Evolutionary conservation across 2,329 filamentous ascomycete genomes (phyloP), one percentile per base, ranked within the genome.

Genomic region (Aspergillus sp.): DNA sequence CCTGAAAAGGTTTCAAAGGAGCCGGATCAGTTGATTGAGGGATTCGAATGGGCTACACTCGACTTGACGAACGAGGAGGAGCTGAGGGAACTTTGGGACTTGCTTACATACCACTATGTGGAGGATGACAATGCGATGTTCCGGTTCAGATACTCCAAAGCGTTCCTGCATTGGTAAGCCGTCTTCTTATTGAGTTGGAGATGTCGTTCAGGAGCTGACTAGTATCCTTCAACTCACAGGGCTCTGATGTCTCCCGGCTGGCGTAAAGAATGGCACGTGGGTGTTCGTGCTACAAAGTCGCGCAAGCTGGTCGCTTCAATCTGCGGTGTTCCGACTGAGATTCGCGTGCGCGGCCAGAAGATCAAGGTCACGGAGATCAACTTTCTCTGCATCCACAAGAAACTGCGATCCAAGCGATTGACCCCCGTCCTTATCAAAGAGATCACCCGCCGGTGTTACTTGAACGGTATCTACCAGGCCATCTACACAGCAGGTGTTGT

Each of bases 361-460:
- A 80, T 99, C 63, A 86, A 88, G 65, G 89, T 91, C 68, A 93
- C 91, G 53, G 95, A 99, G 77, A 95, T 99, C 80, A 99, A 99
- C 82, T 99, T 98, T 80, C 89, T 99, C 68, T 96, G 93, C 73
- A 90, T 99, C 59, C 95, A 99, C 84, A 98, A 98, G 84, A 98
- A 98, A 80, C 87, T 99, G 34, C 91, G 95, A 54, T 88, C 91
- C 61, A 97, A 98, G 82, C 89, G 95, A 57, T 87, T 99, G 48
- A 89, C 95, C 0, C 95, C 95, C 0, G 91, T 98, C 2, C 87
- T 99, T 57, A 99, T 99, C 83, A 97, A 97, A 79, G 95, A 99
- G 77, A 92, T 99, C 70, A 99, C 95, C 5, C 90, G 95, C 52
- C 87, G 93, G 66, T 96, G 92, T 82, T 96, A 98, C 78, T 80